These are phyloP conservation scores for Monosporascus sp. DNA, from an alignment of 2,329 filamentous ascomycete species.

Conservation along the genomic window DNA sequence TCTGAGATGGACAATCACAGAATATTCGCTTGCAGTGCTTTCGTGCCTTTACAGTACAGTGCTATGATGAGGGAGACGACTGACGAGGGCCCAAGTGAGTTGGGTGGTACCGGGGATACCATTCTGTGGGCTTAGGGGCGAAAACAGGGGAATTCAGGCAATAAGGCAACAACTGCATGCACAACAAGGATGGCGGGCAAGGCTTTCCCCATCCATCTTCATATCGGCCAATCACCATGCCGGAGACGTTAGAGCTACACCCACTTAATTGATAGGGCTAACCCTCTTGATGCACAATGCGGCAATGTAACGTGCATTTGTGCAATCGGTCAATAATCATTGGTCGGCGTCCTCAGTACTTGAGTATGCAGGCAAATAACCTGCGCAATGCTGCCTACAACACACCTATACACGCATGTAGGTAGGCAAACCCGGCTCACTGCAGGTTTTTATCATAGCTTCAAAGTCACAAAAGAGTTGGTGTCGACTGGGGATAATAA, in stretches of 20 bases:
- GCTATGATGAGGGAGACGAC: background rate
- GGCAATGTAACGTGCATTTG: too few relatives aligned
- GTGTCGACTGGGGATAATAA: too few relatives aligned
- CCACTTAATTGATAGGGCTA: background rate
- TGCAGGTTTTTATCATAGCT: too few relatives aligned
- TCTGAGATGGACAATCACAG: background rate
- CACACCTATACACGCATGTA: too few relatives aligned
- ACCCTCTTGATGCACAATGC: too few relatives aligned
- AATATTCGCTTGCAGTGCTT: background rate
- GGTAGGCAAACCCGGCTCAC: too few relatives aligned
- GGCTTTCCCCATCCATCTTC: background rate
- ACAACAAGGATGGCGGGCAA: background rate
- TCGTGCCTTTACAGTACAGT: background rate
- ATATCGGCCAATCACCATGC: background rate
- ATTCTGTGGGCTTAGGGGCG: background rate
- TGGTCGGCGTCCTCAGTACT: too few relatives aligned
- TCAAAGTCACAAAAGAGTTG: too few relatives aligned
- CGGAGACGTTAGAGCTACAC: too few relatives aligned
- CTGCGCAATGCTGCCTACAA: too few relatives aligned
- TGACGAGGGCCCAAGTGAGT: background rate
- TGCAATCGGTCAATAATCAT: too few relatives aligned
- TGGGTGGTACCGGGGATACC: background rate
- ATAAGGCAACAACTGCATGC: background rate
- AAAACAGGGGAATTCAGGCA: background rate
- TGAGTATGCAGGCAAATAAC: too few relatives aligned